Evolutionary conservation across 192 early-diverging fungal species (phyloP), one percentile per base, ranked within the genome.

Genomic region (Cetraspora pellucida): DNA sequence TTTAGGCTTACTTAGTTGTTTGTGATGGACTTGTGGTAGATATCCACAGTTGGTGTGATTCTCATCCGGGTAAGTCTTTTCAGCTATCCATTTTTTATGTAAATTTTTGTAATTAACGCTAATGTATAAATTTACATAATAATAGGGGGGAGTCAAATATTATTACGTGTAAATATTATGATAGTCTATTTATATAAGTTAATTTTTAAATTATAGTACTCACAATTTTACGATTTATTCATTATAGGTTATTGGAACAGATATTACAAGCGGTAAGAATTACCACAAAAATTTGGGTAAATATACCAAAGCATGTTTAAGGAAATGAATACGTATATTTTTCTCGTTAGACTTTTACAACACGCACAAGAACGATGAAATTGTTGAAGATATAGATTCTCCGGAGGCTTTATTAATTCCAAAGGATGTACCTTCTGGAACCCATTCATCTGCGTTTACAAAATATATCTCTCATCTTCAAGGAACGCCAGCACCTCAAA

Each of bases 1-100:
- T 37, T 37, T 58, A 75, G 74, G 74, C 75, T n/a, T 66, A n/a
- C 28, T 55, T 66, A 17, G 75, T 77, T 27, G 46, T 77, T 30
- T 63, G 61, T 21, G 63, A 77, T 46, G 75, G 65, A 17, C 50
- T 66, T 3, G 63, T 77, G 44, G 25, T 67, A n/a, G 75, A 77
- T 31, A 54, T 77, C 11, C 44, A 64, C 3, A 66, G 54, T 52
- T 77, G 75, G 75, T 67, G 66, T 30, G 0, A 16, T 27, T 28
- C 47, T 13, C 75, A 77, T 47, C 75, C 75, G 0, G 75, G 75
- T 5, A 6, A 37, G 37, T 37, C 7, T 37, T 37, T 1, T 37
- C 37, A 37, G 37, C 37, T 37, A 37, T 37, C 37, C 37, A 6
- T 37, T 37, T 37, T 37, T 7, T 37, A 37, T 7, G 37, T 37